Conservation (phyloP, 345 rosid species). For the Salix purpurea region DNA sequence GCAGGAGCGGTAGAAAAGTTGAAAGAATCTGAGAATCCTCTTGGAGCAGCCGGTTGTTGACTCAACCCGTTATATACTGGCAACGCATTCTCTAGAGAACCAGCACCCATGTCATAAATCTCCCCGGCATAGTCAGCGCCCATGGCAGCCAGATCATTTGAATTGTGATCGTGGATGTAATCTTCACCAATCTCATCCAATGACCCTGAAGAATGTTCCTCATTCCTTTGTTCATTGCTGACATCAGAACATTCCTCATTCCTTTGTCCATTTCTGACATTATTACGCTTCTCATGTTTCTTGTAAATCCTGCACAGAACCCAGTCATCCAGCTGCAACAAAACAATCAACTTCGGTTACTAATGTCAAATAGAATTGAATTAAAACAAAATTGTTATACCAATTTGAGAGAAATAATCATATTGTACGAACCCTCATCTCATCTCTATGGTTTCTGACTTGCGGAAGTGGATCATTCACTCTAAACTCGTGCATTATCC, state of each 20-base stretch:
- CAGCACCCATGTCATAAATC: not conserved
- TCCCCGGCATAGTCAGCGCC: not conserved
- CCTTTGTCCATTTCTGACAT: not conserved
- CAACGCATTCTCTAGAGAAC: not conserved
- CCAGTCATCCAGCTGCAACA: slow-evolving; percentile 26
- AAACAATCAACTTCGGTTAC: not conserved
- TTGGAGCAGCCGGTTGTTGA: not conserved
- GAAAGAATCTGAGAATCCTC: not conserved
- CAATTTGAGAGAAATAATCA: not conserved
- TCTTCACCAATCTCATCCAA: not conserved
- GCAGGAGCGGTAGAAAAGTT: not conserved
- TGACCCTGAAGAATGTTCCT: not conserved
- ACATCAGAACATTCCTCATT: not conserved
- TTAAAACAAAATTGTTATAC: not conserved
- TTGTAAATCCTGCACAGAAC: slow-evolving; percentile 26
- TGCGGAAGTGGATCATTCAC: not conserved
- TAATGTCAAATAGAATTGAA: not conserved
- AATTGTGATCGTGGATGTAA: not conserved
- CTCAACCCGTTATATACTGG: not conserved
- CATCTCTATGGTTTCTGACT: not conserved
- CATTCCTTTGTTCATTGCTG: not conserved
- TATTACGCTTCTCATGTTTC: not conserved
- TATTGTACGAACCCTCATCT: slow-evolving; percentile 22
- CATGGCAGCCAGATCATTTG: not conserved
- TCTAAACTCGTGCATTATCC: slow-evolving; percentile 30